phyloP scores from a whole-genome alignment of 768 basidiomycete genomes.

The Amanita subjunquillea region DNA sequence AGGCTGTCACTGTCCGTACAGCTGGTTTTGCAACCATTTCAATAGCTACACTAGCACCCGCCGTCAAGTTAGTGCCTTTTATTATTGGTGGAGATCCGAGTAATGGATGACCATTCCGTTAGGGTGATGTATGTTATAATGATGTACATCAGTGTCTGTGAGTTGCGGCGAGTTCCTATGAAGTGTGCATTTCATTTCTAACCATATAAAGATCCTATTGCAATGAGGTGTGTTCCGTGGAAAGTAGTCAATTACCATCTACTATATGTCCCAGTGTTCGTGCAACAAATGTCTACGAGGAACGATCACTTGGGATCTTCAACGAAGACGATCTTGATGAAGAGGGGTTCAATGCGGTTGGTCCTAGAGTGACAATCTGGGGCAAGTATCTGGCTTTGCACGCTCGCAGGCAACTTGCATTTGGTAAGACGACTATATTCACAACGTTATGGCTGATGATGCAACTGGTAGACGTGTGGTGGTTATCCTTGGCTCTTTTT shows the following conservation, averaged over 20 bases:
- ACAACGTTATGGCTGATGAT: neutral
- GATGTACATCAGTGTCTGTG: slow-evolving; percentile 88
- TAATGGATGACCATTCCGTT: slow-evolving; percentile 5
- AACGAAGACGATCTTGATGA: slow-evolving; percentile 40
- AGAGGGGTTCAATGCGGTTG: slow-evolving; percentile 32
- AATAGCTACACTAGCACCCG: slow-evolving; percentile 71
- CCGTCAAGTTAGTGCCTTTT: slow-evolving; percentile 57
- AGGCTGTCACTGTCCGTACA: slow-evolving; percentile 73
- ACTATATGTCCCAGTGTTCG: slow-evolving; percentile 51
- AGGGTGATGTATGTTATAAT: slow-evolving; percentile 84
- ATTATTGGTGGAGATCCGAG: neutral
- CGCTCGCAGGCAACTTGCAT: slow-evolving; percentile 81
- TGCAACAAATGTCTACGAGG: slow-evolving; percentile 91
- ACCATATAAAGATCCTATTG: slow-evolving; percentile 46
- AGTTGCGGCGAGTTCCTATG: slow-evolving; percentile 18
- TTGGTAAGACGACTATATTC: slow-evolving; percentile 40
- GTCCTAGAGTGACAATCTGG: slow-evolving; percentile 55
- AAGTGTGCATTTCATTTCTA: neutral
- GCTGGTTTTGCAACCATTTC: slow-evolving; percentile 80
- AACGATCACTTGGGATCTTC: slow-evolving; percentile 80
- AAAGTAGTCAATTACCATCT: neutral
- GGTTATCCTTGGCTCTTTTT: slow-evolving; percentile 79
- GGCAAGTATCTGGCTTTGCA: slow-evolving; percentile 74
- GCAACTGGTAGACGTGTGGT: slow-evolving; percentile 80
- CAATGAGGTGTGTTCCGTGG: slow-evolving; percentile 50